Evolutionary conservation across 306 rosid species (phyloP), one percentile per base, ranked within the genome.

Genomic region (Geum urbanum): DNA sequence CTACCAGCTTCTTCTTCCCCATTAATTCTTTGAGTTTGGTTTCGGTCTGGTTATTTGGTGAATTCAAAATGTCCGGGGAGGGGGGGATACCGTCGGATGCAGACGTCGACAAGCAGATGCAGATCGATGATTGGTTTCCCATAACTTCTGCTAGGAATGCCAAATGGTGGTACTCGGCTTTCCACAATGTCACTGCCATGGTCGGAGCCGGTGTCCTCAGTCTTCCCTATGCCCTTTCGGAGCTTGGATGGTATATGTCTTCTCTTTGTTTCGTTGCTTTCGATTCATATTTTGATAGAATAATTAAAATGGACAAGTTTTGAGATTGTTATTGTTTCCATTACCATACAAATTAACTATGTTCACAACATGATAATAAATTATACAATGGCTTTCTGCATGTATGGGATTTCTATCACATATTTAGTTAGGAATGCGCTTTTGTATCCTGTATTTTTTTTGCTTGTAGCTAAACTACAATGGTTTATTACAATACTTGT

Each of bases 131-230:
- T 8, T 92, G 98, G 98, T 96, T 92, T 79, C 98, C 98, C 0
- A 69, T 92, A 50, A 88, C 98, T 15, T 84, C 92, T 10, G 79
- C 92, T 0, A 78, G 98, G 51, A 82, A 88, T 22, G 98, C 92
- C 5, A 92, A 92, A 81, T 92, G 98, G 98, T 88, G 96, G 98
- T 89, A 82, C 62, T 88, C 98, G 0, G 91, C 98, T 56, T 92
- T 87, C 74, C 98, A 92, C 80, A 92, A 92, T 62, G 86, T 88
- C 81, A 92, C 98, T 0, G 96, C 98, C 76, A 92, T 90, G 98
- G 98, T 90, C 8, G 98, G 98, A 3, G 98, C 98, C 0, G 98
- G 98, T 1, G 96, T 92, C 44, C 98, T 92, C 52, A 82, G 84
- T 47, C 96, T 92, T 70, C 98, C 98, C 49, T 88, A 70, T 39